Evolutionary conservation across 805 yeast genomes (phyloP).

Genomic region (Priceomyces carsonii): DNA sequence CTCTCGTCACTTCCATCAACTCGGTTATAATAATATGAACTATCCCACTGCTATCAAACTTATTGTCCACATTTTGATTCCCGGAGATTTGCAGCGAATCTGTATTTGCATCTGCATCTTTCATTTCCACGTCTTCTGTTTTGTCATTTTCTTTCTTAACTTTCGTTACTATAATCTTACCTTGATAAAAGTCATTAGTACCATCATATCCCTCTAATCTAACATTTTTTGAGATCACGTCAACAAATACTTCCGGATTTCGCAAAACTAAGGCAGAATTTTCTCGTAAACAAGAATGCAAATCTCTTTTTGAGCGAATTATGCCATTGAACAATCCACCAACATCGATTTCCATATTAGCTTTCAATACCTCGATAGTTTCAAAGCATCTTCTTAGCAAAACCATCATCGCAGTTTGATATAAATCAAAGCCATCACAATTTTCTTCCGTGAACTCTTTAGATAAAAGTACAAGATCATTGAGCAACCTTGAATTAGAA

Average conservation of each 20-base stretch:
- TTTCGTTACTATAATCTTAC: conserved; percentile 21
- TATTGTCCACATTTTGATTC: too few relatives aligned
- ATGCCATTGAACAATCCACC: conserved; percentile 38
- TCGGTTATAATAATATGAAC: conserved; percentile 65
- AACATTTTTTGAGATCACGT: conserved; percentile 41
- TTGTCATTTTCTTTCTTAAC: conserved; percentile 13
- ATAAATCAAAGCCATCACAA: conserved; percentile 11
- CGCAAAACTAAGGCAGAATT: conserved; percentile 48
- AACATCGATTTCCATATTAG: conserved; percentile 53
- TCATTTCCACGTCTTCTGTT: conserved; percentile 29
- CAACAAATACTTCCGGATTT: conserved; percentile 50
- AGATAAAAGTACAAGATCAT: conserved; percentile 47
- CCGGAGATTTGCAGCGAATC: conserved; percentile 5
- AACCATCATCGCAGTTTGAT: conserved; percentile 31
- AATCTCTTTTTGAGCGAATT: conserved; percentile 38
- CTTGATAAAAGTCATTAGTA: conserved; percentile 14
- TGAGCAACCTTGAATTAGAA: conserved; percentile 47
- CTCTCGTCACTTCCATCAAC: conserved; percentile 49
- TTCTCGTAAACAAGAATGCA: conserved; percentile 50
- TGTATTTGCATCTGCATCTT: conserved; percentile 17
- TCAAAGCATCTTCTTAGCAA: conserved; percentile 74
- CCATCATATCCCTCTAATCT: conserved; percentile 48
- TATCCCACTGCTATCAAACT: conserved; percentile 49
- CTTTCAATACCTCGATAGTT: conserved; percentile 47
- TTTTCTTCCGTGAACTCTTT: conserved; percentile 23